These are phyloP conservation scores for Miscanthus lutarioriparius DNA, from an alignment of 176 grass and related monocot species.

Conservation along the genomic window DNA sequence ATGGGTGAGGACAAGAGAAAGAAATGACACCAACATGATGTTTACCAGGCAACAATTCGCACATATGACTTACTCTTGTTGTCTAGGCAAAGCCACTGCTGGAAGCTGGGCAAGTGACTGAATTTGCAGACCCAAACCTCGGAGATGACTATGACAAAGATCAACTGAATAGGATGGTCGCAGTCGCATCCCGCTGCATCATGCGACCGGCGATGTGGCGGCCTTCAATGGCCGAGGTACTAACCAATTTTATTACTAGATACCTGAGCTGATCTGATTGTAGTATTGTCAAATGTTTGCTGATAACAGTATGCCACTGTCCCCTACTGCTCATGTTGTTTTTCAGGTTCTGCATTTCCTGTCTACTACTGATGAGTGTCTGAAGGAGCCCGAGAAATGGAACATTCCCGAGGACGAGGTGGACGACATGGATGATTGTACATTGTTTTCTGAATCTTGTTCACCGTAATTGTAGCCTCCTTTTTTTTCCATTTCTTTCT, in stretches of 20 bases:
- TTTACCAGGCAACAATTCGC: not conserved
- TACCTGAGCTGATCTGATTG: not conserved
- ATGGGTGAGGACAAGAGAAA: conserved; percentile 53
- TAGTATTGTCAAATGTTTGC: not conserved
- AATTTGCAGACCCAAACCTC: conserved; percentile 74
- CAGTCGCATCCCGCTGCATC: conserved; percentile 65
- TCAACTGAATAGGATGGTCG: conserved; percentile 70
- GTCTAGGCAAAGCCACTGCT: conserved; percentile 83
- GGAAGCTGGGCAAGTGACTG: conserved; percentile 68
- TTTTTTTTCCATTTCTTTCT: not conserved
- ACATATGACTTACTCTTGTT: not conserved
- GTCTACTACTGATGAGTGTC: conserved; percentile 49
- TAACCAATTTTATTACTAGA: not conserved
- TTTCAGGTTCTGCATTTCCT: conserved; percentile 75
- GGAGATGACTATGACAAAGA: conserved; percentile 59
- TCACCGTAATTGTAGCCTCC: conserved; percentile 16
- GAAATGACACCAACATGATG: not conserved
- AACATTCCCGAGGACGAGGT: conserved; percentile 73
- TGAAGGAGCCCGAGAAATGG: conserved; percentile 72
- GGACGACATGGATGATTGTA: conserved; percentile 69
- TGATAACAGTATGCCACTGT: not conserved
- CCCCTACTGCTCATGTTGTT: not conserved
- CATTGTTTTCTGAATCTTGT: conserved; percentile 53
- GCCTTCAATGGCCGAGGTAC: conserved; percentile 79
- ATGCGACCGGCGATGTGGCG: conserved; percentile 80